Percentiles rank a stretch among this genome's conserved stretches.
These are phyloP conservation scores for Fraxinus pennsylvanica DNA, from an alignment of 257 asterid species.

Conservation along the genomic window DNA sequence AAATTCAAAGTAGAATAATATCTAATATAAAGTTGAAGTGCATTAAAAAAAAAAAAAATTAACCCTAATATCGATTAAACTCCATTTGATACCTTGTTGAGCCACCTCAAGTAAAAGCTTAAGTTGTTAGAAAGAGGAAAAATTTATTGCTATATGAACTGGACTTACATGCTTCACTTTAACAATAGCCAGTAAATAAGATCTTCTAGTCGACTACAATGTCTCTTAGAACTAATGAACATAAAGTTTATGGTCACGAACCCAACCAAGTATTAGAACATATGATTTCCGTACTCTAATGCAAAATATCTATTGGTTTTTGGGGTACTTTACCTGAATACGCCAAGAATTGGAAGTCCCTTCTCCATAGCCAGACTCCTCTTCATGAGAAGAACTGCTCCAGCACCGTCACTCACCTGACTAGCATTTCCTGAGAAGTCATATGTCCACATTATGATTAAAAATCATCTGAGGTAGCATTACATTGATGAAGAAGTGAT, in stretches of 20 bases:
- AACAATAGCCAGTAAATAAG: neutral
- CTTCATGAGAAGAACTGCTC: constrained; percentile 95
- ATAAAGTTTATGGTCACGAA: neutral
- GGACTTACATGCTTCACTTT: neutral
- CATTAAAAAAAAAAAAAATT: too few species aligned
- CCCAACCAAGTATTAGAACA: constrained; percentile 1
- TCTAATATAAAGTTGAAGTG: neutral
- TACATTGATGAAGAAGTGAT: neutral
- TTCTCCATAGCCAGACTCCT: constrained; percentile 76
- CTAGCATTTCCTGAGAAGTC: constrained; percentile 70
- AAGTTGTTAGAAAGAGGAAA: neutral
- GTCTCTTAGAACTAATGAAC: neutral
- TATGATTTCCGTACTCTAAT: neutral
- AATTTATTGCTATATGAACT: neutral
- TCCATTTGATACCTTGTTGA: neutral
- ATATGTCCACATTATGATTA: constrained; percentile 8
- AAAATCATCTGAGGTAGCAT: neutral
- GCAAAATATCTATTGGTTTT: neutral
- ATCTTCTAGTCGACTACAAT: neutral
- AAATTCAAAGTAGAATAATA: neutral
- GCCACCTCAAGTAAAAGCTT: neutral
- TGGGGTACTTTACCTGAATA: constrained; percentile 55
- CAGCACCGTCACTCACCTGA: constrained; percentile 94
- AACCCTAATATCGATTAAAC: neutral
- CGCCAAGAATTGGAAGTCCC: constrained; percentile 87